These are phyloP conservation scores for Dendrobium chrysotoxum DNA, from an alignment of 106 monocot species.

Conservation along the genomic window DNA sequence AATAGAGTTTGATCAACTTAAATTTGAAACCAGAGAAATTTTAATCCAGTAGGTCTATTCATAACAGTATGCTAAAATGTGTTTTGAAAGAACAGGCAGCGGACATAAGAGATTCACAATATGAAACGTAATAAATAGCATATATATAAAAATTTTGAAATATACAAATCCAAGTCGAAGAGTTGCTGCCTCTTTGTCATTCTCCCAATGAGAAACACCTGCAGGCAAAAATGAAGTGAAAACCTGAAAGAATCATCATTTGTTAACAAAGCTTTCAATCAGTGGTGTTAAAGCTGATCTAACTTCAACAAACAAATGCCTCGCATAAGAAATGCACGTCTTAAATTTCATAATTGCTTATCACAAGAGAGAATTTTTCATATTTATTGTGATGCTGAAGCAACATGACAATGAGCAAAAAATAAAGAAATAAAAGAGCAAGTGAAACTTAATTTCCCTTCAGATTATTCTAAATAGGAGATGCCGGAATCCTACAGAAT, in stretches of 20 bases:
- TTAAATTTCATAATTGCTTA: neutral
- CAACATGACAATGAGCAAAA: neutral
- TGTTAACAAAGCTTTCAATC: neutral
- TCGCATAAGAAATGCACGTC: neutral
- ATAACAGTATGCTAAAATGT: neutral
- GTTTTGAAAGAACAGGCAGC: neutral
- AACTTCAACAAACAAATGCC: neutral
- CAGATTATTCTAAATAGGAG: neutral
- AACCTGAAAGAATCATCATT: neutral
- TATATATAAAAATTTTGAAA: neutral
- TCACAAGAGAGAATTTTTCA: neutral
- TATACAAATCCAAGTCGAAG: slow-evolving; percentile 58
- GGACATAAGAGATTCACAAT: neutral
- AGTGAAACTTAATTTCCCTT: neutral
- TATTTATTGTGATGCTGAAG: neutral
- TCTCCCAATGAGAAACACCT: slow-evolving; percentile 43
- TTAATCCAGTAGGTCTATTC: neutral
- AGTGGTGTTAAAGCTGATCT: neutral
- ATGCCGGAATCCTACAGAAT: neutral
- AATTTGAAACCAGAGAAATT: neutral
- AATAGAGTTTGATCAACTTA: neutral
- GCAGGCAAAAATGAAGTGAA: slow-evolving; percentile 6
- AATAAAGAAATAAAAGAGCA: neutral
- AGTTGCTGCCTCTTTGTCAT: slow-evolving; percentile 37
- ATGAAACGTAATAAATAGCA: neutral